A percentile compares a stretch with the other conserved stretches of the same genome.
phyloP scores from a whole-genome alignment of 2,329 filamentous ascomycete genomes.

The Penicillium sp. region DNA sequence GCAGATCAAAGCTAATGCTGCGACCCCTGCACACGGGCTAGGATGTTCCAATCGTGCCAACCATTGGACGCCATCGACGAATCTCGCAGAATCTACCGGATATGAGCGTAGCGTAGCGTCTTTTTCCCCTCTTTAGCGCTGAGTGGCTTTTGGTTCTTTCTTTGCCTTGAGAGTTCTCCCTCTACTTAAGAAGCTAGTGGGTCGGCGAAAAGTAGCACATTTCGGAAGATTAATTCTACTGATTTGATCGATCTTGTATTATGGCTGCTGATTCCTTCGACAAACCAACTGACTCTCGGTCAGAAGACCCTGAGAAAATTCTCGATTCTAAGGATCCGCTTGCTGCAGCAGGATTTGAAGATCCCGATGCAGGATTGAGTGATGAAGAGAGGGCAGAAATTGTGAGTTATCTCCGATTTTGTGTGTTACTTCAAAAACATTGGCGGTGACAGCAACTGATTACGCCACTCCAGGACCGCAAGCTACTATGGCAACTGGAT shows the following conservation, averaged over 20 bases:
- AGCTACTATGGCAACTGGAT: constrained; percentile 47
- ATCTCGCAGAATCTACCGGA: background rate
- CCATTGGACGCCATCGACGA: background rate
- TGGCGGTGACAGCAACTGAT: background rate
- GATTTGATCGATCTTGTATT: background rate
- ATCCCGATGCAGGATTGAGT: constrained; percentile 64
- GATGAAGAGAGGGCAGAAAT: constrained; percentile 61
- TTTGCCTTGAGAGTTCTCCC: background rate
- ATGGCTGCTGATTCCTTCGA: constrained; percentile 13
- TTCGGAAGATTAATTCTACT: background rate
- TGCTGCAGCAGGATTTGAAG: constrained; percentile 31
- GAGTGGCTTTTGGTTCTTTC: background rate
- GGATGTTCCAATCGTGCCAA: background rate
- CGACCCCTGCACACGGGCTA: constrained; percentile 1
- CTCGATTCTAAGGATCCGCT: constrained; percentile 4
- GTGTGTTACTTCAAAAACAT: background rate
- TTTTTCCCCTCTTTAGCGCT: constrained; percentile 1
- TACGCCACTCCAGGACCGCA: constrained; percentile 37
- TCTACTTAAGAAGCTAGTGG: background rate
- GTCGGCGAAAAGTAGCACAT: background rate
- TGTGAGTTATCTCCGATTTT: constrained; percentile 45
- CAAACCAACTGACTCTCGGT: constrained; percentile 9
- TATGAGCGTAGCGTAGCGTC: constrained; percentile 11
- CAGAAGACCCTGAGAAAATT: constrained; percentile 23
- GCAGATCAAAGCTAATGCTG: constrained; percentile 10